Conservation (phyloP, 495 filamentous ascomycete species). For the Talaromyces stipitatus region DNA sequence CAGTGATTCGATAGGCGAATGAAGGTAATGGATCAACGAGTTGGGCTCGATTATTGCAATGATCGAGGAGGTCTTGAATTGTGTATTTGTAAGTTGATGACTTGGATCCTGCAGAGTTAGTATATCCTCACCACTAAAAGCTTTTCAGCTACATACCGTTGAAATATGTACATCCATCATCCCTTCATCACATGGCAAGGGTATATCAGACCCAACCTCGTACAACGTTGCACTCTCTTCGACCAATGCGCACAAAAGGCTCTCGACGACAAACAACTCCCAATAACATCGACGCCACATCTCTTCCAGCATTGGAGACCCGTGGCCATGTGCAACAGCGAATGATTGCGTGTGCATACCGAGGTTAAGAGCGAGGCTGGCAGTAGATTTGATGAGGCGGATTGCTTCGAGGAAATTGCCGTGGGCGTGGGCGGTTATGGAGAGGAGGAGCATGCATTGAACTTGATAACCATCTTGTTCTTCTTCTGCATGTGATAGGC, state of each 20-base stretch:
- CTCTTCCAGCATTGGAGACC: conserved; percentile 51
- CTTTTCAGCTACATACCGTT: not conserved
- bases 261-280: conserved; percentile 69
- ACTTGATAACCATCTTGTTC: conserved; percentile 57
- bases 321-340: conserved; percentile 21
- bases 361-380: conserved; percentile 57
- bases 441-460: conserved; percentile 61
- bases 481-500: conserved; percentile 29
- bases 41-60: not conserved
- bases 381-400: conserved; percentile 52
- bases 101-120: conserved; percentile 22
- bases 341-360: conserved; percentile 54
- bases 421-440: conserved; percentile 60
- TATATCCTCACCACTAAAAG: conserved; percentile 33
- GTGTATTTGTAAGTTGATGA: not conserved
- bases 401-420: conserved; percentile 52
- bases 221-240: conserved; percentile 23
- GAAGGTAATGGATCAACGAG: conserved; percentile 12
- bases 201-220: conserved; percentile 21
- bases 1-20: conserved; percentile 33
- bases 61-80: not conserved
- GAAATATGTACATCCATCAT: conserved; percentile 4
- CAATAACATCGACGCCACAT: conserved; percentile 79
- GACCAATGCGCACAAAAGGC: conserved; percentile 27
- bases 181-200: conserved; percentile 16